Percentiles rank a stretch among this genome's conserved stretches.
These are phyloP conservation scores for Ascochyta koolunga DNA, from an alignment of 2,329 filamentous ascomycete genomes.

Conservation along the genomic window DNA sequence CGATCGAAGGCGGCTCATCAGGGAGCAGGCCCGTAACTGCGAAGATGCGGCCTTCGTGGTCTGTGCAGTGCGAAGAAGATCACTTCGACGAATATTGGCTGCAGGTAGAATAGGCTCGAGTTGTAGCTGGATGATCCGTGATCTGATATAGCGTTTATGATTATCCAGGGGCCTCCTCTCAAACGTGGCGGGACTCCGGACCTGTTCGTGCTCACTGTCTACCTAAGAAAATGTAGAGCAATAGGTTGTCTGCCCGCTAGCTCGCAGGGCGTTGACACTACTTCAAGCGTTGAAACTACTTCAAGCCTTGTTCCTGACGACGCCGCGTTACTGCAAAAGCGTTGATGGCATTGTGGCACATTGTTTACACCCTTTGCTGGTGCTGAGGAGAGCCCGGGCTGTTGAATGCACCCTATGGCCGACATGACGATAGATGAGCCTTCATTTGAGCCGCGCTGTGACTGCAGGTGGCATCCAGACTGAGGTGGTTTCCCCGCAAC, in stretches of 20 bases:
- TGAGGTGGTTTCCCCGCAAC: constrained; percentile 7
- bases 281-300: too few species aligned
- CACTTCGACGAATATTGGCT: constrained; percentile 40
- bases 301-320: not conserved
- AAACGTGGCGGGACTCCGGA: constrained; percentile 24
- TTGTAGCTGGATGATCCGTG: constrained; percentile 32
- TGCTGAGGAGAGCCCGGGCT: too few species aligned
- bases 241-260: not conserved
- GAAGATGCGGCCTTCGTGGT: constrained; percentile 33
- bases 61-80: constrained; percentile 40
- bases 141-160: constrained; percentile 27
- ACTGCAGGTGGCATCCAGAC: not conserved
- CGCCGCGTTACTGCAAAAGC: not conserved
- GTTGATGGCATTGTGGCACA: not conserved
- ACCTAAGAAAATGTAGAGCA: not conserved
- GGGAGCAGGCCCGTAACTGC: constrained; percentile 47
- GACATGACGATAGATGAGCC: not conserved
- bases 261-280: not conserved
- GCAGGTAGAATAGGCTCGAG: constrained; percentile 24
- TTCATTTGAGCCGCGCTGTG: constrained; percentile 3
- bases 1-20: constrained; percentile 27
- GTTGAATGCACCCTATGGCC: not conserved
- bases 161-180: constrained; percentile 22
- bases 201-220: constrained; percentile 6
- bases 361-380: not conserved